Conservation (phyloP, 768 basidiomycete genomes). For the Mycena epipterygia region DNA sequence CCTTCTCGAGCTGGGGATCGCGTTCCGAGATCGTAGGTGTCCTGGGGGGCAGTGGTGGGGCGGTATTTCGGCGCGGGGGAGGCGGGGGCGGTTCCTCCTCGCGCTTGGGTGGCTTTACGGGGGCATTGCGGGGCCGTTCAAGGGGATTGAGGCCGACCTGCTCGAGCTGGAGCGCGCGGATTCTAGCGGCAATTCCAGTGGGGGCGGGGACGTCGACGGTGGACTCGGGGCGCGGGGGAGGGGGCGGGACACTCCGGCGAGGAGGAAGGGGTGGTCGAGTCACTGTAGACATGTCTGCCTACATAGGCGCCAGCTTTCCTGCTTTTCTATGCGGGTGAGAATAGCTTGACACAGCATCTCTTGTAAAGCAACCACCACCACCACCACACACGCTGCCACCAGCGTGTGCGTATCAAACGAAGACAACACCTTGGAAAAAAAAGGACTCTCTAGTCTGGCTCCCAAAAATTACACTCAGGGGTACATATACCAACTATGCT, state of each 20-base stretch:
- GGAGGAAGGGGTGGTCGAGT: constrained; percentile 43
- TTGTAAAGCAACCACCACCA: too few species aligned
- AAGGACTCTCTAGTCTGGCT: too few species aligned
- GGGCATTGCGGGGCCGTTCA: constrained; percentile 31
- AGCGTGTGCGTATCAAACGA: too few species aligned
- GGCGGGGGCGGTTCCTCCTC: constrained; percentile 9
- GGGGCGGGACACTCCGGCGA: constrained; percentile 43
- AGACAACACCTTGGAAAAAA: too few species aligned
- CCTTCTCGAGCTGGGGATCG: constrained; percentile 20
- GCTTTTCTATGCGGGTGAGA: too few species aligned
- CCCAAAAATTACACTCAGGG: too few species aligned
- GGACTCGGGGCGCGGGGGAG: constrained; percentile 27
- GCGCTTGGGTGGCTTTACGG: not conserved
- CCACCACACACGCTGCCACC: too few species aligned
- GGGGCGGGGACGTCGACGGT: constrained; percentile 1
- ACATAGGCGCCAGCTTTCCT: not conserved
- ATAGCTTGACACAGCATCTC: not conserved
- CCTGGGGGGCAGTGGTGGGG: not conserved
- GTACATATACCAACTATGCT: too few species aligned
- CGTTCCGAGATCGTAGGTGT: not conserved
- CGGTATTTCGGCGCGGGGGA: constrained; percentile 5
- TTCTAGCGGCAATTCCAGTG: constrained; percentile 47
- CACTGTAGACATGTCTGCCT: constrained; percentile 11
- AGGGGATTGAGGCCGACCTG: constrained; percentile 35
- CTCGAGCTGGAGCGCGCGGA: constrained; percentile 47